phyloP scores from a whole-genome alignment of 75 land plant species.

The Sequoia sempervirens region DNA sequence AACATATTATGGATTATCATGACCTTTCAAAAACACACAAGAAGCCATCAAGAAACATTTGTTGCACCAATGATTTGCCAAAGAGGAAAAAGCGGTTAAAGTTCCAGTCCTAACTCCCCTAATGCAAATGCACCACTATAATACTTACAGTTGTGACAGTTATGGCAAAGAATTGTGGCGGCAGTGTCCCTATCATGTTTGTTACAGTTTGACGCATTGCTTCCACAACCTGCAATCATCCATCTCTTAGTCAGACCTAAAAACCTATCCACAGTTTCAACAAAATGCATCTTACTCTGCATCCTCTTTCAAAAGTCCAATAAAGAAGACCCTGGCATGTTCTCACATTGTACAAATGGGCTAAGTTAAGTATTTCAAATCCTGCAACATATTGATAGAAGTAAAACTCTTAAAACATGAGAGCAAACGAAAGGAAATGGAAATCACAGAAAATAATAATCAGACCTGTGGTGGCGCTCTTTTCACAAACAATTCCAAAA shows the following conservation, averaged over 20 bases:
- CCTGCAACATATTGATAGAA: background rate
- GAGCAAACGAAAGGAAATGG: constrained; percentile 8
- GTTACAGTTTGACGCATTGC: constrained; percentile 99
- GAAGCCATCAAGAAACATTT: background rate
- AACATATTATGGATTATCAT: background rate
- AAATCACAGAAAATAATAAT: background rate
- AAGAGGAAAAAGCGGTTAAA: background rate
- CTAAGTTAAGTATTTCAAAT: background rate
- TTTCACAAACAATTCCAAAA: constrained; percentile 85
- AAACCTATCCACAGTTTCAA: background rate
- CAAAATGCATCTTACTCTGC: background rate
- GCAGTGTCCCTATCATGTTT: constrained; percentile 97
- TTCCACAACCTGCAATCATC: constrained; percentile 74
- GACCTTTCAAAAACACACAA: background rate
- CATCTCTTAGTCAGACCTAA: background rate
- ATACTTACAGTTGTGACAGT: constrained; percentile 80
- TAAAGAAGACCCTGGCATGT: background rate
- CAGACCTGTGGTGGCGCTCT: constrained; percentile 81
- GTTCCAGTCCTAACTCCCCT: background rate
- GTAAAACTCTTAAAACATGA: background rate
- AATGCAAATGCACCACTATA: background rate
- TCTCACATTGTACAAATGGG: background rate
- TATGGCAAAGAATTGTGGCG: constrained; percentile 93
- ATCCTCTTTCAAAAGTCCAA: background rate
- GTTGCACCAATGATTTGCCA: background rate